Conservation (phyloP, 371 early-diverging fungal genomes). For the Zancudomyces culisetae region DNA sequence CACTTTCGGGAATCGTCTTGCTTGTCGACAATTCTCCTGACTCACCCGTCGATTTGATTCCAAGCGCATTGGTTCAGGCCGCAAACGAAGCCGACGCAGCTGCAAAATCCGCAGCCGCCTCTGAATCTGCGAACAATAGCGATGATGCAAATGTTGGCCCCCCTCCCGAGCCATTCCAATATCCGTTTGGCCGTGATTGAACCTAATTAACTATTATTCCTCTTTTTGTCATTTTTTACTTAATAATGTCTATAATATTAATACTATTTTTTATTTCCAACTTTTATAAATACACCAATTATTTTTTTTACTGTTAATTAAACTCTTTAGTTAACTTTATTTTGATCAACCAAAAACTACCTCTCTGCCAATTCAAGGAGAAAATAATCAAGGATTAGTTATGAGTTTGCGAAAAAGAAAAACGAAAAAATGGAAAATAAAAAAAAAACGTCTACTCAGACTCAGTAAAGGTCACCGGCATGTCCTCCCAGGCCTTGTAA, state of each 20-base stretch:
- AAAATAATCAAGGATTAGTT: neutral
- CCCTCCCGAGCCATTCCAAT: slow-evolving; percentile 75
- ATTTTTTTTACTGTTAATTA: neutral
- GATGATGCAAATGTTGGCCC: slow-evolving; percentile 28
- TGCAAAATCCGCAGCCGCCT: neutral
- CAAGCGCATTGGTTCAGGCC: slow-evolving; percentile 11
- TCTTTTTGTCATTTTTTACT: neutral
- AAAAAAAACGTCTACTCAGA: too few relatives aligned
- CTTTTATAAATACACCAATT: too few relatives aligned
- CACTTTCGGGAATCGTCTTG: slow-evolving; percentile 17
- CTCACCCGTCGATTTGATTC: slow-evolving; percentile 31
- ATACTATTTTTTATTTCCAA: neutral
- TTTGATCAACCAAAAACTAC: too few relatives aligned
- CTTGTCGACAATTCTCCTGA: slow-evolving; percentile 21
- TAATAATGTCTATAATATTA: neutral
- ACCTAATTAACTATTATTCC: neutral
- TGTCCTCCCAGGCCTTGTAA: slow-evolving; percentile 50
- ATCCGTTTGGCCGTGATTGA: slow-evolving; percentile 36
- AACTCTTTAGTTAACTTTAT: too few relatives aligned
- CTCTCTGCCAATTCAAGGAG: too few relatives aligned
- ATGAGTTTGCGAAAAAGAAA: neutral
- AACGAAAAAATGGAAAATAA: too few relatives aligned
- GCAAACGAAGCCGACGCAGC: slow-evolving; percentile 1
- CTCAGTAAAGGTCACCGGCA: slow-evolving; percentile 13
- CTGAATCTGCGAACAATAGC: slow-evolving; percentile 4